These are phyloP conservation scores for Micromonas pusilla DNA, from an alignment of 139 green algal species.

Conservation along the genomic window DNA sequence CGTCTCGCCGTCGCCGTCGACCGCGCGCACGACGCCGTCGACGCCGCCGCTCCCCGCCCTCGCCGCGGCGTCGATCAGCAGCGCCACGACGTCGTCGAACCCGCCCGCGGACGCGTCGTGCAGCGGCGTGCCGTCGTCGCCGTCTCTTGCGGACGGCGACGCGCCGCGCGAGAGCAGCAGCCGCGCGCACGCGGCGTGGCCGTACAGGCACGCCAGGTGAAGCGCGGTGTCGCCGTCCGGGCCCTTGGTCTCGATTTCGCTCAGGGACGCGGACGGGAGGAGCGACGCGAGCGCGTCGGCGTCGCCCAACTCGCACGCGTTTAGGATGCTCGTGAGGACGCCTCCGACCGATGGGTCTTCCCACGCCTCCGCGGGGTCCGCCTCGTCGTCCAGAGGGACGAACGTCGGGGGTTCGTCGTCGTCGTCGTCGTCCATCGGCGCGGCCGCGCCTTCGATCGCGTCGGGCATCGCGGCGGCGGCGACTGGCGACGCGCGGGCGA, in stretches of 20 bases:
- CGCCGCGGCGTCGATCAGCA: not conserved
- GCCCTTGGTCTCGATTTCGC: not conserved
- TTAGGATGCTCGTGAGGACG: not conserved
- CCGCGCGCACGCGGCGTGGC: not conserved
- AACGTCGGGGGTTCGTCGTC: too few relatives aligned
- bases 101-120: slow-evolving; percentile 15
- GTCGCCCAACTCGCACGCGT: not conserved
- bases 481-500: too few relatives aligned
- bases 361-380: not conserved
- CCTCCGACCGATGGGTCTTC: not conserved
- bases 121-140: not conserved
- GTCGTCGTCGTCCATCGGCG: too few relatives aligned
- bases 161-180: not conserved
- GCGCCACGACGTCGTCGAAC: not conserved
- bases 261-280: not conserved
- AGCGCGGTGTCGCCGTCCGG: slow-evolving; percentile 1
- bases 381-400: not conserved
- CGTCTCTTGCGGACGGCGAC: not conserved
- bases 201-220: slow-evolving; percentile 20
- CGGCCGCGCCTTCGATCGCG: too few relatives aligned
- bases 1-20: slow-evolving; percentile 16
- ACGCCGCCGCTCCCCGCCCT: not conserved
- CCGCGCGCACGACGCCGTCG: not conserved
- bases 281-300: not conserved
- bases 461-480: too few relatives aligned